Conservation (phyloP, 495 filamentous ascomycete species). For the Antarctomyces pellizariae region DNA sequence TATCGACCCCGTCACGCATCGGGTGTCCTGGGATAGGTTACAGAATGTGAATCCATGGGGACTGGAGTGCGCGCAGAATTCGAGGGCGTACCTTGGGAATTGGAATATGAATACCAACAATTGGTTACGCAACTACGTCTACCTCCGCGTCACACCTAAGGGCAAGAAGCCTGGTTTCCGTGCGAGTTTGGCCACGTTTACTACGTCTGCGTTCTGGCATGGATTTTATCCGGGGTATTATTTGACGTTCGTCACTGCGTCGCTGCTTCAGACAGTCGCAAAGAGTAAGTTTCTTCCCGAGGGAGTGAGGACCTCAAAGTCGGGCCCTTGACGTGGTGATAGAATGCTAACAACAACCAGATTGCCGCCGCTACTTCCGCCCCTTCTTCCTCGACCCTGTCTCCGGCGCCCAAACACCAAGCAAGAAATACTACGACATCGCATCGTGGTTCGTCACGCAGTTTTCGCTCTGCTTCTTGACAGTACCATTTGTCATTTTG, state of each 20-base stretch:
- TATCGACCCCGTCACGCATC: conserved; percentile 57
- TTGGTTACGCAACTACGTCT: conserved; percentile 91
- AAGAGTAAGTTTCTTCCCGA: conserved; percentile 65
- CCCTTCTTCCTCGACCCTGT: conserved; percentile 73
- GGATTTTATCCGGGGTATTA: conserved; percentile 97
- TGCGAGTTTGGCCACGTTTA: conserved; percentile 82
- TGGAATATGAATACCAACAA: conserved; percentile 99
- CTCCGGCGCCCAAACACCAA: conserved; percentile 34
- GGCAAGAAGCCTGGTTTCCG: conserved; percentile 94
- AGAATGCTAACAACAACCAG: conserved; percentile 20
- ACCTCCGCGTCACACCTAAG: conserved; percentile 81
- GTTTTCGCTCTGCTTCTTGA: conserved; percentile 56
- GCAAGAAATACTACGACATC: conserved; percentile 75
- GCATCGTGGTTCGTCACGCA: conserved; percentile 64
- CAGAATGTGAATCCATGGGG: conserved; percentile 66
- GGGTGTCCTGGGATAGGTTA: conserved; percentile 70
- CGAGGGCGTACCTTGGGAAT: conserved; percentile 60
- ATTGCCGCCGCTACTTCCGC: conserved; percentile 70
- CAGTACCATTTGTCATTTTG: conserved; percentile 54
- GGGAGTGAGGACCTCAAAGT: background rate
- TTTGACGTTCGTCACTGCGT: conserved; percentile 66
- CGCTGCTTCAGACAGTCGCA: conserved; percentile 75
- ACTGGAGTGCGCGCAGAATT: conserved; percentile 78
- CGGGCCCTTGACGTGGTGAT: background rate
- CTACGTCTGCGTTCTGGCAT: conserved; percentile 90